A percentile compares a stretch with the other conserved stretches of the same genome.
phyloP scores from a whole-genome alignment of 805 yeast genomes.

The Myxozyma neglecta region DNA sequence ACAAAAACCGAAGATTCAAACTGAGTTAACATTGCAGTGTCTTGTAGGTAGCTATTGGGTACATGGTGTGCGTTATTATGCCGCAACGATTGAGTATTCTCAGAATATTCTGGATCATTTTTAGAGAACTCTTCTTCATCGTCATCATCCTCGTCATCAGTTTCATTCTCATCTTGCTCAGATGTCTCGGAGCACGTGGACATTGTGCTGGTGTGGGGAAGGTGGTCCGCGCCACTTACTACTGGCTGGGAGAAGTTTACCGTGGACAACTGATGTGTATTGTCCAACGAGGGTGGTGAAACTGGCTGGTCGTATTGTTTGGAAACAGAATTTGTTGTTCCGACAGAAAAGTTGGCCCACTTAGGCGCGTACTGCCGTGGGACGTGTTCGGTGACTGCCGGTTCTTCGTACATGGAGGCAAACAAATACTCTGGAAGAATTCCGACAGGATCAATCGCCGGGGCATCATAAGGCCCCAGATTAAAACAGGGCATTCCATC shows the following conservation, averaged over 20 bases:
- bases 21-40: not conserved
- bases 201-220: not conserved
- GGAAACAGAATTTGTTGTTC: not conserved
- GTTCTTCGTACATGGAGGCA: not conserved
- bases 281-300: not conserved
- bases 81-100: not conserved
- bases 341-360: constrained; percentile 7
- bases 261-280: not conserved
- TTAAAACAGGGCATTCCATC: not conserved
- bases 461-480: not conserved
- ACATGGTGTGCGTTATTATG: not conserved
- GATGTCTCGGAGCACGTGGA: not conserved
- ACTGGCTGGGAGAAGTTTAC: not conserved
- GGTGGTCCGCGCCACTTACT: not conserved
- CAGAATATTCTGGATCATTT: not conserved
- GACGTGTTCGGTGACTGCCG: not conserved
- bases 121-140: constrained; percentile 7
- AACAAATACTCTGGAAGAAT: constrained; percentile 5
- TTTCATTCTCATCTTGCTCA: not conserved
- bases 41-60: not conserved
- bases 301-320: not conserved
- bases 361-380: constrained; percentile 7
- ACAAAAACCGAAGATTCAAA: not conserved
- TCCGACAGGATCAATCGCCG: not conserved
- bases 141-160: constrained; percentile 6